Evolutionary conservation across 225 moss, liverwort and hornwort genomes (phyloP), one percentile per base, ranked within the genome.

Genomic region (Bryum argenteum): DNA sequence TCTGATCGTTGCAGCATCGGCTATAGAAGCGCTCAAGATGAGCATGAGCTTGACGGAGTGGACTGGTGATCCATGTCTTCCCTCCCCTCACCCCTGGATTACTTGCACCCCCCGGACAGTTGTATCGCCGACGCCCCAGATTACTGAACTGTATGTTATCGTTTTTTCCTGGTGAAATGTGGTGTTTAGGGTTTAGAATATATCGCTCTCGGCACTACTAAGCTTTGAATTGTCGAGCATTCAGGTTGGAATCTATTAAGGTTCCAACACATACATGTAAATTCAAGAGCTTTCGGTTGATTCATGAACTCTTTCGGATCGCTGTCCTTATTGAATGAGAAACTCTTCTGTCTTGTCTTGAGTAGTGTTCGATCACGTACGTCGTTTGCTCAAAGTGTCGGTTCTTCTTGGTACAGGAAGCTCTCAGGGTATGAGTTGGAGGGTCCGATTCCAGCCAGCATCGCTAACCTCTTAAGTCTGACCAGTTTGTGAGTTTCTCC

Each of bases 21-120:
- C 79, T 11, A 79, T 74, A 33, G 65, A 69, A 9, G 59, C 8
- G 1, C 74, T 79, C 14, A 74, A 70, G 65, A 50, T 15, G 38
- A 65, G 13, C 13, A 58, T 70, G 58, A 74, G 52, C 41, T 69
- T 79, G 0, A 50, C 50, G 1, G 58, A 69, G 26, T 79, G 79
- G 79, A 74, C 57, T 15, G 77, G 77, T 12, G 76, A 76, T 75
- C 67, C 76, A 19, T 79, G 74, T 67, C 40, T 69, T 18, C 79
- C 78, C 23, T 14, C 15, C 19, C 70, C 78, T 61, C 37, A 33
- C 33, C 33, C 33, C 3, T 33, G 71, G 76, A 21, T 70, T 33
- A 50, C 23, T 23, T 78, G 82, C 63, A 67, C n/a, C 39, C 5
- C 42, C 11, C 13, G 17, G 8, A 40, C n/a, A 15, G 11, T 26